A percentile compares a stretch with the other conserved stretches of the same genome.
Evolutionary conservation across 148 eudicot species (phyloP).

Genomic region (Linanthus parryae): DNA sequence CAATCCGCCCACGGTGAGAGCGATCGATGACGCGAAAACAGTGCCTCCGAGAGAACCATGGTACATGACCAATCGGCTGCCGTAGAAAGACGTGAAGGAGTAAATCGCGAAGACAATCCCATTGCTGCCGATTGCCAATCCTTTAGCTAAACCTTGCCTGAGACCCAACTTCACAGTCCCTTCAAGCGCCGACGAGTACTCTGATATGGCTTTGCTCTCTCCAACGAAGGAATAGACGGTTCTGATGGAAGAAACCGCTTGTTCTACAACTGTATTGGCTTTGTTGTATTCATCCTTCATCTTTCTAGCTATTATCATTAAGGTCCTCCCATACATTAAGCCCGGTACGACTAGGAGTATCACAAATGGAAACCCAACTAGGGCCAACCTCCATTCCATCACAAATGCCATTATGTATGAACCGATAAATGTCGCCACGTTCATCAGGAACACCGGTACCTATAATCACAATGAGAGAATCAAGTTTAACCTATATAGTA

Average conservation of each 20-base stretch:
- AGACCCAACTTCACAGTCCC: slow-evolving; percentile 58
- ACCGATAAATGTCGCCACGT: slow-evolving; percentile 49
- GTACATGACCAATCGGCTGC: slow-evolving; percentile 66
- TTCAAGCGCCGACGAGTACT: slow-evolving; percentile 49
- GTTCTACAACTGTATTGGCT: slow-evolving; percentile 55
- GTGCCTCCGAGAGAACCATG: slow-evolving; percentile 70
- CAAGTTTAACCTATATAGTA: background rate
- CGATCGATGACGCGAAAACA: slow-evolving; percentile 53
- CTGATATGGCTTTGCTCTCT: slow-evolving; percentile 48
- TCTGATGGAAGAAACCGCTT: slow-evolving; percentile 62
- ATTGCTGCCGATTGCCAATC: slow-evolving; percentile 70
- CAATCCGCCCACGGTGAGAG: slow-evolving; percentile 65
- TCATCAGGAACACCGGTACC: slow-evolving; percentile 71
- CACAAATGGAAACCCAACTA: slow-evolving; percentile 53
- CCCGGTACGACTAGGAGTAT: slow-evolving; percentile 57
- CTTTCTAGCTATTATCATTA: slow-evolving; percentile 52
- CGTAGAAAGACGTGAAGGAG: slow-evolving; percentile 63
- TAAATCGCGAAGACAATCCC: slow-evolving; percentile 58
- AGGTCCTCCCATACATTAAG: slow-evolving; percentile 50
- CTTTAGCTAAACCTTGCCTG: slow-evolving; percentile 72
- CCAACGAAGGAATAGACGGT: slow-evolving; percentile 77
- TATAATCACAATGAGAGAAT: slow-evolving; percentile 4
- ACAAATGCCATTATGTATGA: slow-evolving; percentile 45
- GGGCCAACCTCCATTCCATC: slow-evolving; percentile 53
- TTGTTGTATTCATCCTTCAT: slow-evolving; percentile 42